Conservation (phyloP, 2,329 filamentous ascomycete genomes). For the Phyllosticta ampelicida region DNA sequence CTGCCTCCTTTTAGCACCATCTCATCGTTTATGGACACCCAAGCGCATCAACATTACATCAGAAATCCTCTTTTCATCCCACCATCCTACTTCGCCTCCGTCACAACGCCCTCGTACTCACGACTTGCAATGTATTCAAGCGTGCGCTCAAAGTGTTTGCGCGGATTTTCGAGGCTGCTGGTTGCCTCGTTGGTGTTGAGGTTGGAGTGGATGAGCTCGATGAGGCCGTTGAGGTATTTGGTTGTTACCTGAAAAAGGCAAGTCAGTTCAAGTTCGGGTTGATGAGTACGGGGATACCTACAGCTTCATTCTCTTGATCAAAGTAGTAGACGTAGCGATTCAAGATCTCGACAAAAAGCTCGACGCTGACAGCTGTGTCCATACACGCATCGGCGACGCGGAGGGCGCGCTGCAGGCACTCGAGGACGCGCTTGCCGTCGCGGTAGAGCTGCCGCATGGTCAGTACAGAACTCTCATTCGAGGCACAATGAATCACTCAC, state of each 20-base stretch:
- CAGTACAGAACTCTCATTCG: conserved; percentile 7
- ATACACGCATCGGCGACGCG: conserved; percentile 97
- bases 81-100: conserved; percentile 43
- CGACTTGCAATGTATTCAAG: conserved; percentile 85
- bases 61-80: too few species aligned
- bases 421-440: conserved; percentile 91
- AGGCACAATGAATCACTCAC: conserved; percentile 40
- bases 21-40: too few species aligned
- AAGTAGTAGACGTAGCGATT: conserved; percentile 99
- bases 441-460: conserved; percentile 63
- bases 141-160: conserved; percentile 88
- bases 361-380: conserved; percentile 94
- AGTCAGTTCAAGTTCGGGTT: not conserved
- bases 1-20: too few species aligned
- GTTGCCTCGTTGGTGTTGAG: conserved; percentile 77
- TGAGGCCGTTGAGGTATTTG: conserved; percentile 95
- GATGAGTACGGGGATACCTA: conserved; percentile 29
- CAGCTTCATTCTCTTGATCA: conserved; percentile 96
- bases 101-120: conserved; percentile 85
- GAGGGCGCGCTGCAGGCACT: conserved; percentile 89
- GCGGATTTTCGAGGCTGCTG: conserved; percentile 73
- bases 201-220: conserved; percentile 96
- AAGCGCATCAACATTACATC: too few species aligned
- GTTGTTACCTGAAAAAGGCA: conserved; percentile 56
- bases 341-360: conserved; percentile 95